phyloP scores from a whole-genome alignment of 306 rosid species.

The Dryas octopetala region DNA sequence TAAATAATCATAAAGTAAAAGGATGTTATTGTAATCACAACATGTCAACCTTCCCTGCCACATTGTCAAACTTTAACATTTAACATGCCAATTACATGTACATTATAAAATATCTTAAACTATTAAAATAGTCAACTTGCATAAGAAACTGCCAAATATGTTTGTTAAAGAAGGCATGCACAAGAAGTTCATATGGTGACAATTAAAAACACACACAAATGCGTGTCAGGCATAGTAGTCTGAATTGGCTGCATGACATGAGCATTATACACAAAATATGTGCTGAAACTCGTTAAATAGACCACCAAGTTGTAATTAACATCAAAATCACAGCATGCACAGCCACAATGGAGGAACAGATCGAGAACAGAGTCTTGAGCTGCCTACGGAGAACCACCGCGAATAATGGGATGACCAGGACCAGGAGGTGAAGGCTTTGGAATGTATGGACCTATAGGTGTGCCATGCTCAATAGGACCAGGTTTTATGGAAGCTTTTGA shows the following conservation, averaged over 20 bases:
- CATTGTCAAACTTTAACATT: neutral
- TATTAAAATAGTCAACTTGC: neutral
- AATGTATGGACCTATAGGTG: slow-evolving; percentile 62
- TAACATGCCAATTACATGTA: too few relatives aligned
- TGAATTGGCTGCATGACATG: neutral
- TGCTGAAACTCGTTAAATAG: slow-evolving; percentile 13
- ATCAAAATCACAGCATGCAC: neutral
- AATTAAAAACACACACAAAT: neutral
- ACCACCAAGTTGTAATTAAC: slow-evolving; percentile 6
- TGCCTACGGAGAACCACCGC: slow-evolving; percentile 23
- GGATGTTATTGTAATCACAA: neutral
- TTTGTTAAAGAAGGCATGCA: neutral
- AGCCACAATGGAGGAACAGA: neutral
- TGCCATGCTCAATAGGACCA: slow-evolving; percentile 76
- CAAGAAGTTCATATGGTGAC: neutral
- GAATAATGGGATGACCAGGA: slow-evolving; percentile 31
- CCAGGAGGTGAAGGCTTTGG: slow-evolving; percentile 71
- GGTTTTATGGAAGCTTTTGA: slow-evolving; percentile 43
- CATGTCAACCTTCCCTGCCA: neutral
- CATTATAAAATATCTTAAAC: too few relatives aligned
- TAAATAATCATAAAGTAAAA: neutral
- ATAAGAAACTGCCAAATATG: neutral
- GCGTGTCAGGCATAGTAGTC: neutral
- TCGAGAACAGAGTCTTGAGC: neutral
- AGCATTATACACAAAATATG: neutral